These are phyloP conservation scores for Chamaecyparis obtusa DNA, from an alignment of 75 land plant species.

Conservation along the genomic window DNA sequence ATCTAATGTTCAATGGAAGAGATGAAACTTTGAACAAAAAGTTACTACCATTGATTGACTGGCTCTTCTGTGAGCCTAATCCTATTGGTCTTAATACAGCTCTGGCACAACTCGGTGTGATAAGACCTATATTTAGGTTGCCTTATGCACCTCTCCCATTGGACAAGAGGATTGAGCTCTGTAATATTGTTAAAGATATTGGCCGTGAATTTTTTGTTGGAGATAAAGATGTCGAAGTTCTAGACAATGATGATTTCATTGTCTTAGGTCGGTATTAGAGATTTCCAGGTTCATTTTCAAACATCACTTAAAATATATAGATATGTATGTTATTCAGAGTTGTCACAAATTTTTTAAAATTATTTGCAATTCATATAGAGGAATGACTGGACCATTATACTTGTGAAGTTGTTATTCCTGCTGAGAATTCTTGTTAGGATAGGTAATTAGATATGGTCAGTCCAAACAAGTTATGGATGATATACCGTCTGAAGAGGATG, in stretches of 20 bases:
- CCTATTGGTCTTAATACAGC: constrained; percentile 90
- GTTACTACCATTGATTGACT: constrained; percentile 65
- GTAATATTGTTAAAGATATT: constrained; percentile 51
- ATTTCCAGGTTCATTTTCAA: not conserved
- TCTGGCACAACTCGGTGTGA: constrained; percentile 76
- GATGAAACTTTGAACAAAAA: constrained; percentile 50
- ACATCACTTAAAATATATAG: not conserved
- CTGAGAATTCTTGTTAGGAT: not conserved
- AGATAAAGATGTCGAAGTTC: constrained; percentile 56
- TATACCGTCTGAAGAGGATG: not conserved
- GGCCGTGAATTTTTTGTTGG: constrained; percentile 84
- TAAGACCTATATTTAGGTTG: constrained; percentile 74
- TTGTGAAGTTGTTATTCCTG: not conserved
- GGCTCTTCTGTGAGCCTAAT: constrained; percentile 84
- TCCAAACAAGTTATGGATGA: not conserved
- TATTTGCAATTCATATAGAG: not conserved
- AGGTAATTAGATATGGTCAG: not conserved
- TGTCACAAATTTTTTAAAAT: not conserved
- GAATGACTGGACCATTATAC: not conserved
- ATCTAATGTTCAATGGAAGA: constrained; percentile 57
- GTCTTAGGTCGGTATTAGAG: constrained; percentile 53
- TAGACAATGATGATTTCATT: constrained; percentile 74
- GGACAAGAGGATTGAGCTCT: constrained; percentile 59
- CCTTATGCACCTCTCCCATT: constrained; percentile 69
- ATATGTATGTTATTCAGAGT: not conserved